Conservation (phyloP, 345 rosid genomes). For the Draba incana region DNA sequence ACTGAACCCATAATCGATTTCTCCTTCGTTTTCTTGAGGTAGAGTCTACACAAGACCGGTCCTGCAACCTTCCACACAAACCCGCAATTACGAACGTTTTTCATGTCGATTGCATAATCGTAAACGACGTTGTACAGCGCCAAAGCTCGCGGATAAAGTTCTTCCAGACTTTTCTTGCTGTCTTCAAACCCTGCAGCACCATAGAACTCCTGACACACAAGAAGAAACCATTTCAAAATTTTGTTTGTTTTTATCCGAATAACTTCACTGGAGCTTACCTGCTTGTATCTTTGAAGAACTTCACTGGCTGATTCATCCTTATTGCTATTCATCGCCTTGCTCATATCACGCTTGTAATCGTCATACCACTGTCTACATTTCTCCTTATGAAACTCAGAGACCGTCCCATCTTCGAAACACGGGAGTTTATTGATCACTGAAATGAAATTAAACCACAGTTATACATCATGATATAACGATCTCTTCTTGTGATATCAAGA, state of each 20-base stretch:
- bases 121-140: slow-evolving; percentile 61
- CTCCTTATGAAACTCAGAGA: slow-evolving; percentile 20
- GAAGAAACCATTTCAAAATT: neutral
- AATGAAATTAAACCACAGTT: slow-evolving; percentile 1
- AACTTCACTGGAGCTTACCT: slow-evolving; percentile 43
- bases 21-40: slow-evolving; percentile 32
- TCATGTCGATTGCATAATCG: neutral
- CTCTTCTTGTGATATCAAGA: slow-evolving; percentile 2
- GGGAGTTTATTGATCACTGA: slow-evolving; percentile 62
- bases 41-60: slow-evolving; percentile 51
- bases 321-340: slow-evolving; percentile 27
- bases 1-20: slow-evolving; percentile 36
- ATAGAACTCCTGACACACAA: slow-evolving; percentile 50
- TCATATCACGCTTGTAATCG: slow-evolving; percentile 60
- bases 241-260: no score
- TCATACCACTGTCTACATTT: slow-evolving; percentile 48
- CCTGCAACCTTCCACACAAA: slow-evolving; percentile 81
- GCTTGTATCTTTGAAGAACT: slow-evolving; percentile 51
- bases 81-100: no score
- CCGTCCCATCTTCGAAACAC: slow-evolving; percentile 43
- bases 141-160: slow-evolving; percentile 52
- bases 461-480: neutral
- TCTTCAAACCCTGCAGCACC: slow-evolving; percentile 53
- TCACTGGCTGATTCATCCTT: slow-evolving; percentile 40
- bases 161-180: slow-evolving; percentile 46